Percentiles rank a stretch among this genome's conserved stretches.
These are phyloP conservation scores for Boletus insuetus DNA, from an alignment of 768 basidiomycete genomes.

Conservation along the genomic window DNA sequence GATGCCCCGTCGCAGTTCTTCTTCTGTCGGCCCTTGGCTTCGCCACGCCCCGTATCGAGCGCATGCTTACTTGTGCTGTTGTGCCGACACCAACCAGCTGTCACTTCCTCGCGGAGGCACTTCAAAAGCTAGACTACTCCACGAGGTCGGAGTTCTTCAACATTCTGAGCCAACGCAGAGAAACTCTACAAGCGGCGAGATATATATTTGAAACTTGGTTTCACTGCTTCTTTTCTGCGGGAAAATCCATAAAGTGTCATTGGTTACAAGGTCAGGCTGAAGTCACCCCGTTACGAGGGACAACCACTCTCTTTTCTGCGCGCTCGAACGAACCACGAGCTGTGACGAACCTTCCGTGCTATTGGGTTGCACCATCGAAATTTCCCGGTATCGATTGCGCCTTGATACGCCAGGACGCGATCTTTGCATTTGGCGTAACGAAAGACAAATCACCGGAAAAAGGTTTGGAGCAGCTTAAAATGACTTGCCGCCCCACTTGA, in stretches of 20 bases:
- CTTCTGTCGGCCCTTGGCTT: neutral
- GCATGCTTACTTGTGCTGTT: neutral
- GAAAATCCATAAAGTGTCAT: neutral
- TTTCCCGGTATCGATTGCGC: neutral
- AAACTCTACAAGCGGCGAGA: neutral
- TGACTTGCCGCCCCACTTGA: neutral
- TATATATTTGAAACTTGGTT: neutral
- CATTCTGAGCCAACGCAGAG: neutral
- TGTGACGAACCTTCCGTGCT: neutral
- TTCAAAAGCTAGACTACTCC: neutral
- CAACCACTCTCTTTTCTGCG: neutral
- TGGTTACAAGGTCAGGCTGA: neutral
- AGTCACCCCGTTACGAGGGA: neutral
- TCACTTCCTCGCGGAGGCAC: neutral
- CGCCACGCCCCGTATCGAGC: fast-evolving
- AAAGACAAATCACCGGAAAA: neutral
- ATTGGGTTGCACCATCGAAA: neutral
- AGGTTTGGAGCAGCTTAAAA: neutral
- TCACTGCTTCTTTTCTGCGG: neutral
- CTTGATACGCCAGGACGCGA: neutral
- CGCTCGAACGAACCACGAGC: neutral
- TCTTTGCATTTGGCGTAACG: neutral
- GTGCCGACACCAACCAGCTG: neutral
- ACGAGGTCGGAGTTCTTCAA: neutral
- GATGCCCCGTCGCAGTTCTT: neutral